These are phyloP conservation scores for Daphne laureola DNA, from an alignment of 441 rosid species.

Conservation along the genomic window DNA sequence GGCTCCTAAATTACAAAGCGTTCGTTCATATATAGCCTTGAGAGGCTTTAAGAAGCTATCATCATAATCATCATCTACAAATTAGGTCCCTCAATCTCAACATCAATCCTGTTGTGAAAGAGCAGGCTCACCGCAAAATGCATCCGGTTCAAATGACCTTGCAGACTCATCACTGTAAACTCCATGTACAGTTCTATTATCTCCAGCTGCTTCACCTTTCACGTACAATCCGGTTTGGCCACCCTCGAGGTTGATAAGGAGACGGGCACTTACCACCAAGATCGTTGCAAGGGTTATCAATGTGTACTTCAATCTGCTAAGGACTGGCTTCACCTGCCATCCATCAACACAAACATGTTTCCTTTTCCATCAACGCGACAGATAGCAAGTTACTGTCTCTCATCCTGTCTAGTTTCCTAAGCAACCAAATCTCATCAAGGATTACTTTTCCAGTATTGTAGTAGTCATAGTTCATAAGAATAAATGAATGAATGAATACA, in stretches of 20 bases:
- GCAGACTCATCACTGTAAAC: conserved; percentile 81
- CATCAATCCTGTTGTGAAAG: conserved; percentile 14
- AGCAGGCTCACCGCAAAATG: conserved; percentile 73
- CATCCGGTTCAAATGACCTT: conserved; percentile 81
- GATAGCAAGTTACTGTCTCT: no score
- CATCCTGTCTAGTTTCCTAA: no score
- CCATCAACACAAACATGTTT: neutral
- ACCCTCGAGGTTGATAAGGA: conserved; percentile 45
- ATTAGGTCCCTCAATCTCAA: no score
- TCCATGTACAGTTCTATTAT: conserved; percentile 50
- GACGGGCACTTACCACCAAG: conserved; percentile 38
- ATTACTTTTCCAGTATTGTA: no score
- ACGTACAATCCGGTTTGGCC: conserved; percentile 28
- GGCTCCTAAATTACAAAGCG: no score
- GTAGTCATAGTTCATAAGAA: no score
- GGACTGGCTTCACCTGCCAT: conserved; percentile 76
- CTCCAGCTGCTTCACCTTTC: conserved; percentile 22
- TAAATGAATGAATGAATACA: no score
- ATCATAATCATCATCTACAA: no score
- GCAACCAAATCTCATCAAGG: no score
- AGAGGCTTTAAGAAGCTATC: neutral
- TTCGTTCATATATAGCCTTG: no score
- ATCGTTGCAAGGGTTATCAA: conserved; percentile 60
- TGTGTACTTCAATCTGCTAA: conserved; percentile 65
- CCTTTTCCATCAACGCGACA: no score